Evolutionary conservation across 441 rosid species (phyloP).

Genomic region (Jatropha podagrica): DNA sequence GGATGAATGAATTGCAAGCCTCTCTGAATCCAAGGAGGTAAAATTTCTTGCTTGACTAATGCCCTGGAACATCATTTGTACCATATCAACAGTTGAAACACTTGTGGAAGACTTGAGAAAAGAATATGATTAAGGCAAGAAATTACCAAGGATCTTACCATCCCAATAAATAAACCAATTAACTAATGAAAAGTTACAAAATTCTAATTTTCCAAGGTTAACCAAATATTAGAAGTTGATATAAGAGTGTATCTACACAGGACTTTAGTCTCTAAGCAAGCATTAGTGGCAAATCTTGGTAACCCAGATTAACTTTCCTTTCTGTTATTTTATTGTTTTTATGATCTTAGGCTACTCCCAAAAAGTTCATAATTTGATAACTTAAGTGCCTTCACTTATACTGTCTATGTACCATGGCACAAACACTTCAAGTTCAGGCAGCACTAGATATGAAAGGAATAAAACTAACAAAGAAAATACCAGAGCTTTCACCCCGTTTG

Average conservation of each 20-base stretch:
- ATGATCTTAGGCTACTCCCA: background rate
- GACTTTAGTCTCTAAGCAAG: background rate
- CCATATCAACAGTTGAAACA: conserved; percentile 14
- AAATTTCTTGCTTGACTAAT: conserved; percentile 44
- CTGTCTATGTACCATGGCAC: background rate
- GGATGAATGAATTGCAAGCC: conserved; percentile 62
- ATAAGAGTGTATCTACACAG: background rate
- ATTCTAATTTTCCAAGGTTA: background rate
- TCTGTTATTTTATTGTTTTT: background rate
- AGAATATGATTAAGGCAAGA: background rate
- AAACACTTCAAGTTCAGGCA: conserved; percentile 1
- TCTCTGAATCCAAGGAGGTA: conserved; percentile 48
- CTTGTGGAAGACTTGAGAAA: background rate
- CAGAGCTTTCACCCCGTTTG: conserved; percentile 50
- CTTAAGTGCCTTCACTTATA: background rate
- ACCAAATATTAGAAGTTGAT: background rate
- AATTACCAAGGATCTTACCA: background rate
- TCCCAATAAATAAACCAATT: background rate
- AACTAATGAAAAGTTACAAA: background rate
- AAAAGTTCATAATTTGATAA: background rate
- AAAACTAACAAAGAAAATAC: conserved; percentile 39
- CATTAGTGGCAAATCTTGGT: background rate
- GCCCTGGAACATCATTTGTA: conserved; percentile 43
- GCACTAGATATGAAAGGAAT: conserved; percentile 9
- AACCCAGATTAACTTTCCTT: background rate